A percentile compares a stretch with the other conserved stretches of the same genome.
Conservation (phyloP, 805 yeast species). For the Pichia cephalocereana region DNA sequence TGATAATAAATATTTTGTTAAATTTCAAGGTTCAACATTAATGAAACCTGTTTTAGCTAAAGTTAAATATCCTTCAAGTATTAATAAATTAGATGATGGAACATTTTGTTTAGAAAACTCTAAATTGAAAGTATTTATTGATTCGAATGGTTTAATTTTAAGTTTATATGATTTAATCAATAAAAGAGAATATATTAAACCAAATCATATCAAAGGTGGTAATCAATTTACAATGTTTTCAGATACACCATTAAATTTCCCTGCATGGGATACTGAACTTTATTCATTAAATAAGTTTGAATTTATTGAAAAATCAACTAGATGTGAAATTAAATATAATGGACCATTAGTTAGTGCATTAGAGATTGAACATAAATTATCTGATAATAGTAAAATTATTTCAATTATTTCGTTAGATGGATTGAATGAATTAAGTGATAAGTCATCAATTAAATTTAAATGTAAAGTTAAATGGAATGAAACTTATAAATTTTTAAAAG, state of each 20-base stretch:
- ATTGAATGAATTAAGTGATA: constrained; percentile 26
- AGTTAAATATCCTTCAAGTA: constrained; percentile 41
- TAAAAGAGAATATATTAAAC: constrained; percentile 59
- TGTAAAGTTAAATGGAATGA: constrained; percentile 80
- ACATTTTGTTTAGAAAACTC: constrained; percentile 49
- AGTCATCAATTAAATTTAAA: constrained; percentile 40
- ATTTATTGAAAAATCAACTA: constrained; percentile 35
- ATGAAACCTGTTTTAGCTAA: constrained; percentile 17
- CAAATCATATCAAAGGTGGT: constrained; percentile 49
- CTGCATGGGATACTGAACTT: constrained; percentile 97
- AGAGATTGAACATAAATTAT: constrained; percentile 50
- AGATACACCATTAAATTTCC: constrained; percentile 85
- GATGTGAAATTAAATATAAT: constrained; percentile 31
- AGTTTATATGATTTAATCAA: constrained; percentile 53
- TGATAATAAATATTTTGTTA: constrained; percentile 9
- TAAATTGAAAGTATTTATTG: constrained; percentile 46
- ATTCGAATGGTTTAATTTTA: constrained; percentile 44
- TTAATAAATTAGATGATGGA: constrained; percentile 30
- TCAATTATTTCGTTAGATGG: constrained; percentile 68
- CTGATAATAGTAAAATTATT: constrained; percentile 47
- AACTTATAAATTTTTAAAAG: constrained; percentile 79
- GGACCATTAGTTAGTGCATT: constrained; percentile 59
- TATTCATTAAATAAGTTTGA: constrained; percentile 69
- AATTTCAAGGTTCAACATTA: constrained; percentile 13
- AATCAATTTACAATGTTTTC: constrained; percentile 77